Percentiles rank a stretch among this genome's conserved stretches.
These are phyloP conservation scores for Raffaelea ambrosiae DNA, from an alignment of 2,329 filamentous ascomycete species.

Conservation along the genomic window DNA sequence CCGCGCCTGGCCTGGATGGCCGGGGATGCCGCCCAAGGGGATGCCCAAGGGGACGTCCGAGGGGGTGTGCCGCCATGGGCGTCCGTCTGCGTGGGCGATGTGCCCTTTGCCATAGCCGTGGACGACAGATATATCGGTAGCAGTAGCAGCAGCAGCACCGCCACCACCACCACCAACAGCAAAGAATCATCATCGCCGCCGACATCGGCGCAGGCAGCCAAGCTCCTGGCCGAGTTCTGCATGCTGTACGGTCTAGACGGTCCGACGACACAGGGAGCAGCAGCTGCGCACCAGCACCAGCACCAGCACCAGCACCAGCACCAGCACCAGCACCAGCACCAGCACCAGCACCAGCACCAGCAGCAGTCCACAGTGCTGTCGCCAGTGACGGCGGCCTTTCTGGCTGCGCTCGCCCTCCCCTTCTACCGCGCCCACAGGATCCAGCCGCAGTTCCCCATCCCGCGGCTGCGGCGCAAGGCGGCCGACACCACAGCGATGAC, in stretches of 20 bases:
- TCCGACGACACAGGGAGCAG: no score
- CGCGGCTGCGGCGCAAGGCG: no score
- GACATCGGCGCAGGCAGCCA: background rate
- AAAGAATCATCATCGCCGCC: background rate
- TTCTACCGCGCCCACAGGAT: background rate
- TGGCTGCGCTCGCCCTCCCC: background rate
- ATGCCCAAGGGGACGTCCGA: no score
- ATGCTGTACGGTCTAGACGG: background rate
- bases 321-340: no score
- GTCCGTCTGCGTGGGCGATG: background rate
- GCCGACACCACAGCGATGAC: background rate
- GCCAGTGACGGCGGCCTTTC: background rate
- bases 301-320: background rate
- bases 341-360: background rate
- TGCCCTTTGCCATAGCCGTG: background rate
- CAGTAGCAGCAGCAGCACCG: no score
- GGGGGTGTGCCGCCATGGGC: background rate
- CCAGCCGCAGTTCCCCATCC: background rate
- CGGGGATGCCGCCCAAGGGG: background rate
- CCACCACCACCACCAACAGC: background rate
- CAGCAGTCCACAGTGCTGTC: background rate
- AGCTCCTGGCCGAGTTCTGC: conserved; percentile 1
- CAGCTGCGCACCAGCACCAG: no score
- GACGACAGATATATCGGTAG: background rate
- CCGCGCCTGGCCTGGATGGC: conserved; percentile 3